These are phyloP conservation scores for Cicer judaicum DNA, from an alignment of 306 rosid species.

Conservation along the genomic window DNA sequence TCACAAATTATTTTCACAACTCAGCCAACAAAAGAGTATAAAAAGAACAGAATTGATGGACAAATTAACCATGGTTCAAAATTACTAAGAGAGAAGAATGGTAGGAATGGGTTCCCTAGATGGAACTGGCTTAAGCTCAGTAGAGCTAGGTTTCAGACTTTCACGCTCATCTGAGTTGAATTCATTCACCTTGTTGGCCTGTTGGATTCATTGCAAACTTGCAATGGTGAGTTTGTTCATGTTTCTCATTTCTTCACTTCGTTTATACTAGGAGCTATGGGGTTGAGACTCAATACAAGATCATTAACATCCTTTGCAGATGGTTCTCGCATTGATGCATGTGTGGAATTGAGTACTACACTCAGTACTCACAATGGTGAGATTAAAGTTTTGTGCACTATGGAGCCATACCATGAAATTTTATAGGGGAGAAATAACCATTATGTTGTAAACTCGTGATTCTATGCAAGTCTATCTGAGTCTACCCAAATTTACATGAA, in stretches of 20 bases:
- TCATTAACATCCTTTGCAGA: not conserved
- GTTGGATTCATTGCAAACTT: conserved; percentile 3
- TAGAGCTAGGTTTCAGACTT: conserved; percentile 5
- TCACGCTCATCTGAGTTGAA: not conserved
- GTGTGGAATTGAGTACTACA: not conserved
- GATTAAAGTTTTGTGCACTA: not conserved
- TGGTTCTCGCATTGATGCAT: not conserved
- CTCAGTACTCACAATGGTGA: not conserved
- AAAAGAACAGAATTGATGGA: not conserved
- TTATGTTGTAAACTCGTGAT: not conserved
- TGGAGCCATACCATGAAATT: not conserved
- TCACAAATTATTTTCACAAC: not conserved
- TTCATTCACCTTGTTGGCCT: not conserved
- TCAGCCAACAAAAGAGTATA: not conserved
- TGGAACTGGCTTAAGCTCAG: not conserved
- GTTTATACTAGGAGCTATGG: not conserved
- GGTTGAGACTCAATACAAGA: conserved; percentile 10
- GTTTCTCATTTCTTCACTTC: not conserved
- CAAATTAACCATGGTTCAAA: not conserved
- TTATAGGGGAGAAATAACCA: not conserved
- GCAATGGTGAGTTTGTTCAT: not conserved
- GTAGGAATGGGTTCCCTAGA: not conserved
- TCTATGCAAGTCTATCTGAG: not conserved
- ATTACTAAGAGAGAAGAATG: conserved; percentile 1
- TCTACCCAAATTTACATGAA: not conserved